A percentile compares a stretch with the other conserved stretches of the same genome.
These are phyloP conservation scores for Mercurialis annua DNA, from an alignment of 345 rosid species.

Conservation along the genomic window DNA sequence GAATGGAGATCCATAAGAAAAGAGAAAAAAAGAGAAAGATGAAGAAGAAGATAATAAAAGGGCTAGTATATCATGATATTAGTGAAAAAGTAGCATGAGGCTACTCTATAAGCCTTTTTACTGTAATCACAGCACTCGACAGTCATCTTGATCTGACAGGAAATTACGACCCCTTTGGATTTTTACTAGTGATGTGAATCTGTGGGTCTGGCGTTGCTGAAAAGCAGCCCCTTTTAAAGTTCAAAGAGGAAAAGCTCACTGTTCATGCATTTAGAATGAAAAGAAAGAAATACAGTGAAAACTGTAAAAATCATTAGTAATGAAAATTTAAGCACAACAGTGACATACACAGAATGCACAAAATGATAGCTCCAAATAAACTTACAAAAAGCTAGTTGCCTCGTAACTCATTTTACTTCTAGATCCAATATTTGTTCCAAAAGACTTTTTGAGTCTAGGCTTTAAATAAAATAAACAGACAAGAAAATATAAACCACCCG, in stretches of 20 bases:
- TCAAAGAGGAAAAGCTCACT: neutral
- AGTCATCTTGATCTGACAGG: neutral
- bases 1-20: too few relatives aligned
- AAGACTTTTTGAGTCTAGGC: constrained; percentile 17
- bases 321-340: neutral
- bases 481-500: neutral
- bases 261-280: neutral
- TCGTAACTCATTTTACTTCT: neutral
- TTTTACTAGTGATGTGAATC: neutral
- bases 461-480: constrained; percentile 7
- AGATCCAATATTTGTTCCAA: constrained; percentile 3
- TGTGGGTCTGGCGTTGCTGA: neutral
- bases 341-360: neutral
- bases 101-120: neutral
- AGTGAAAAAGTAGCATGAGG: neutral
- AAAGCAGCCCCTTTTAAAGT: neutral
- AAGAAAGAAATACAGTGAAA: neutral
- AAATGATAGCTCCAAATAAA: too few relatives aligned
- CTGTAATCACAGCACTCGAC: neutral
- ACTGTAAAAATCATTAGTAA: neutral
- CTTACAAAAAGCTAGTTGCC: constrained; percentile 4
- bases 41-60: neutral
- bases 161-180: neutral
- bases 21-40: neutral
- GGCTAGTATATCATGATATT: too few relatives aligned